These are phyloP conservation scores for Debaryomyces fabryi DNA, from an alignment of 1,139 yeast genomes.

Conservation along the genomic window DNA sequence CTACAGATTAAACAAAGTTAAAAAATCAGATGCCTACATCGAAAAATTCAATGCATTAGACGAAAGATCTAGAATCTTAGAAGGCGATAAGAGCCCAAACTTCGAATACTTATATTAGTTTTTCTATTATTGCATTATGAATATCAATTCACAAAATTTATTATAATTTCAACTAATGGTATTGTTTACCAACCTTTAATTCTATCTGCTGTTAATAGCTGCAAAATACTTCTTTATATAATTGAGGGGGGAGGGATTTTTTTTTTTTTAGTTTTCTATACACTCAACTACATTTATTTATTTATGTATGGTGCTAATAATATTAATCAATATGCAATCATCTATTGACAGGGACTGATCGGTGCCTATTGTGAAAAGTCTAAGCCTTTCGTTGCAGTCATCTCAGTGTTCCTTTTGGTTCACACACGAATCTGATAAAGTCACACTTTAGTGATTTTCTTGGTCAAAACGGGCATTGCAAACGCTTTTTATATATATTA, in stretches of 20 bases:
- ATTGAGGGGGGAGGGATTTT: background rate
- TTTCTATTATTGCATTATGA: background rate
- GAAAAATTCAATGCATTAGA: conserved; percentile 47
- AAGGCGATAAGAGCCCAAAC: conserved; percentile 70
- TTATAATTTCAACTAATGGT: background rate
- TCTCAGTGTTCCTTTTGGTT: background rate
- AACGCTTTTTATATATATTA: background rate
- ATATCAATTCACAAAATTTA: background rate
- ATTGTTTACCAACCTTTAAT: background rate
- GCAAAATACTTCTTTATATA: background rate
- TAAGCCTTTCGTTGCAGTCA: background rate
- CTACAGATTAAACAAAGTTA: conserved; percentile 44
- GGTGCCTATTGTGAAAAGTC: background rate
- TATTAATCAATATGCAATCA: background rate
- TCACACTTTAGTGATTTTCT: background rate
- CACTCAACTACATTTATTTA: background rate
- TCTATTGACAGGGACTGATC: background rate
- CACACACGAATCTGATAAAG: background rate
- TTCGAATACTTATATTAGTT: conserved; percentile 45
- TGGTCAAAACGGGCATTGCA: background rate
- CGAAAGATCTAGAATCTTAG: conserved; percentile 51
- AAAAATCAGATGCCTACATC: conserved; percentile 37
- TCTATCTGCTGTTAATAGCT: background rate
- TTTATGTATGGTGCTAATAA: background rate
- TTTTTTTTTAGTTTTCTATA: background rate